Evolutionary conservation across 1,284 basidiomycete genomes (phyloP).

Genomic region (Apiotrichum akiyoshidainum): DNA sequence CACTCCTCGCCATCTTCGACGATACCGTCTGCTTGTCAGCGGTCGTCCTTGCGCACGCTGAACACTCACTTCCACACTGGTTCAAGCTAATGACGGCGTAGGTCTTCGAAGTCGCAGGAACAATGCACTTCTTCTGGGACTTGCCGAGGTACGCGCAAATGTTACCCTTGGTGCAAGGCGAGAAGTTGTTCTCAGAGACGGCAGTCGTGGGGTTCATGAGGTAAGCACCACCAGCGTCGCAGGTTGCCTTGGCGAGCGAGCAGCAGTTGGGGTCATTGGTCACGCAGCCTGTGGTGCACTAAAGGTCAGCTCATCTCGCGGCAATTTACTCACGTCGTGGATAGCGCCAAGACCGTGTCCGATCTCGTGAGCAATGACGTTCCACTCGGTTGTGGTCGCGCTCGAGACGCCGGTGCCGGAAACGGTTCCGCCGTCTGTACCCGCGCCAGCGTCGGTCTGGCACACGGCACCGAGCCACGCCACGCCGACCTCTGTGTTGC

Average conservation of each 20-base stretch:
- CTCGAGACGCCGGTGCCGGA: conserved; percentile 84
- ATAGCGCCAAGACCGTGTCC: conserved; percentile 75
- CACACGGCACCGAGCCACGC: conserved; percentile 83
- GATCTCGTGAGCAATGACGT: conserved; percentile 79
- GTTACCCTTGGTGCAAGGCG: conserved; percentile 77
- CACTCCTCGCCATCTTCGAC: conserved; percentile 71
- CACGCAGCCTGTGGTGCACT: conserved; percentile 69
- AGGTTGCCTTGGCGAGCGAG: conserved; percentile 61
- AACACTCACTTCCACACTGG: conserved; percentile 48
- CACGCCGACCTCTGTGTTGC: conserved; percentile 69
- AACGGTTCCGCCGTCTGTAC: conserved; percentile 55
- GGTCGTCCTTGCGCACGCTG: neutral
- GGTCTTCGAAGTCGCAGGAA: neutral
- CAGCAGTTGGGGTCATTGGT: conserved; percentile 60
- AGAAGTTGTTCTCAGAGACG: conserved; percentile 65
- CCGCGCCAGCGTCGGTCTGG: conserved; percentile 57
- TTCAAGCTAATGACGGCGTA: conserved; percentile 41
- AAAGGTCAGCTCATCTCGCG: neutral
- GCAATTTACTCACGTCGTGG: conserved; percentile 57
- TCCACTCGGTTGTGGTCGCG: conserved; percentile 60
- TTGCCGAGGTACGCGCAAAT: conserved; percentile 66
- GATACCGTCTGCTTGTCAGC: conserved; percentile 44
- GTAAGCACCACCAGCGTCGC: conserved; percentile 64
- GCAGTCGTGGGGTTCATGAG: conserved; percentile 80
- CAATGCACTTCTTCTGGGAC: too few relatives aligned